Conservation (phyloP, 176 grass and related monocot species). For the Eremochloa ophiuroides region DNA sequence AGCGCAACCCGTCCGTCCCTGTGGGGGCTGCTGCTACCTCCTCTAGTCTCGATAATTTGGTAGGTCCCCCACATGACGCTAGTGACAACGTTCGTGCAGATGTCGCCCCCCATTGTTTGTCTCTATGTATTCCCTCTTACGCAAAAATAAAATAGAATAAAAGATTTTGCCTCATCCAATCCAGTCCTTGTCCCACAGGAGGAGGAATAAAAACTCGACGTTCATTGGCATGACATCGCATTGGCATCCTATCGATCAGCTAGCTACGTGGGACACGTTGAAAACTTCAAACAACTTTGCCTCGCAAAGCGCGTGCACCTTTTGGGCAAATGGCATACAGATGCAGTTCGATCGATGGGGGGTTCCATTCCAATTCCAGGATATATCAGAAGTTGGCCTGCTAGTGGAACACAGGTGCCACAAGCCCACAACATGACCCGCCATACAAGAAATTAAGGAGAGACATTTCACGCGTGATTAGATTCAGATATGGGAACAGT, state of each 20-base stretch:
- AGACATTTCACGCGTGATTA: not conserved
- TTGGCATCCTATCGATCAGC: not conserved
- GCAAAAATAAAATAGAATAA: too few relatives aligned
- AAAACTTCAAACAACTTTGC: conserved; percentile 25
- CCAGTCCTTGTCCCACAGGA: too few relatives aligned
- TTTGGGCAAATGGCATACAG: not conserved
- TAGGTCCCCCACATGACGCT: too few relatives aligned
- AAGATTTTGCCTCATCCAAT: too few relatives aligned
- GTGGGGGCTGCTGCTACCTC: not conserved
- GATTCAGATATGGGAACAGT: not conserved
- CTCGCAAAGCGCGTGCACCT: not conserved
- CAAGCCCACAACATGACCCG: not conserved
- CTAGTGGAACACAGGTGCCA: not conserved
- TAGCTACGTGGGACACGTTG: not conserved
- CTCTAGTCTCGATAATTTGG: not conserved
- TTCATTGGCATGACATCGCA: not conserved
- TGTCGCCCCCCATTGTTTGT: too few relatives aligned
- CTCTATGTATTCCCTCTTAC: too few relatives aligned
- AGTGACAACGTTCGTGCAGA: too few relatives aligned
- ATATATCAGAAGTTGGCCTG: conserved; percentile 14
- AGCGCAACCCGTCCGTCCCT: too few relatives aligned
- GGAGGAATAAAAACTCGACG: not conserved
- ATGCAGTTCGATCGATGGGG: not conserved
- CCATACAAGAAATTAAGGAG: not conserved
- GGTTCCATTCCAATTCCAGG: not conserved